phyloP scores from a whole-genome alignment of 1,284 basidiomycete species.

The Pisolithus thermaeus region DNA sequence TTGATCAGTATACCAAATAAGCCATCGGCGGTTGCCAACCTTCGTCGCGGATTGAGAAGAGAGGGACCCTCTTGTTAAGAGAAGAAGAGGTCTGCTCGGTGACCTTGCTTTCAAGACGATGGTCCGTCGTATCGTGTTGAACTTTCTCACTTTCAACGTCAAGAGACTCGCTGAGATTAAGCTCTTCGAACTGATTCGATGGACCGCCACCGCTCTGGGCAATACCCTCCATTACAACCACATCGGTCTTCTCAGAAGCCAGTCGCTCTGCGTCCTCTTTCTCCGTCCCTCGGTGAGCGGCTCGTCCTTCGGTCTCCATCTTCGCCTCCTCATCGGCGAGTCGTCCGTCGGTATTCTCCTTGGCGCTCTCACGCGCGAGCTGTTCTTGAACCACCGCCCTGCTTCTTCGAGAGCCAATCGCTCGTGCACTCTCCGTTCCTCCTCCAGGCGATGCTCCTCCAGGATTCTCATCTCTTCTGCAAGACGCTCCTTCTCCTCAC shows the following conservation, averaged over 20 bases:
- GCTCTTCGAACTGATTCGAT: not conserved
- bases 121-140: conserved; percentile 18
- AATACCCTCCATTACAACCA: conserved; percentile 21
- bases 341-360: conserved; percentile 26
- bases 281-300: conserved; percentile 17
- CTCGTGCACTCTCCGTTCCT: conserved; percentile 24
- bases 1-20: conserved; percentile 4
- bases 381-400: conserved; percentile 26
- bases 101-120: conserved; percentile 5
- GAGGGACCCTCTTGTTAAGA: conserved; percentile 4
- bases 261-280: conserved; percentile 26
- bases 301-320: conserved; percentile 25
- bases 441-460: conserved; percentile 15
- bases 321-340: conserved; percentile 18
- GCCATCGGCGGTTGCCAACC: conserved; percentile 17
- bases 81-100: not conserved
- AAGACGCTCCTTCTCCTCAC: conserved; percentile 25
- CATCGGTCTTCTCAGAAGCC: conserved; percentile 24
- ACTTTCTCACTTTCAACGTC: not conserved
- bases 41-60: conserved; percentile 11
- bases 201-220: not conserved
- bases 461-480: conserved; percentile 23
- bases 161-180: not conserved
- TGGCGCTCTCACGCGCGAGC: conserved; percentile 14
- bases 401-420: conserved; percentile 25